Base-by-base conservation (phyloP, 129 eudicot genomes). In the Centella asiatica region DNA sequence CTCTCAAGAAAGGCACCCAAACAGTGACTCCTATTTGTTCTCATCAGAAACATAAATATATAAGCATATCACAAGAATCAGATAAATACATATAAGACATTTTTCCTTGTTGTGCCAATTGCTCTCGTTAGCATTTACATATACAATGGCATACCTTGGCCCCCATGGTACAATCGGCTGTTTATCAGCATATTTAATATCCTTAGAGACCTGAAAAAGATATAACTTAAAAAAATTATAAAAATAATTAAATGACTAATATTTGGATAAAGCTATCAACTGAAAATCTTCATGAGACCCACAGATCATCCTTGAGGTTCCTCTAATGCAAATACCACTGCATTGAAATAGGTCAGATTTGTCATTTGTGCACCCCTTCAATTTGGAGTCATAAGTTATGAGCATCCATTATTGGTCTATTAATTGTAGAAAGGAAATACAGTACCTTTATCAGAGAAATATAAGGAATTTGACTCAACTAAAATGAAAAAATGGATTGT, bases 141-240 rank as follows among this genome's bases (percentile, higher is more conserved):
- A 51, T 67, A 47, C 50, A 68, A 56, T 31, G 9, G 45, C 67
- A 68, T 73, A 90, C 97, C 95, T 84, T 67, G 97, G 97, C n/a
- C 90, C 94, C 95, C 97, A 90, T 42, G 97, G 94, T 47, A 90
- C 44, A 70, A 90, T 55, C 53, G 97, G 97, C 72, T 76, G 86
- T 78, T 90, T 90, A 74, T 90, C 97, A 25, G 97, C 97, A 81
- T 76, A 86, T 71, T 76, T 90, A 25, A 90, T 90, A 69, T 90
- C 95, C 78, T 90, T 90, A 28, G 97, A 86, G 77, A 90, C 97
- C 97, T 90, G 80, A 61, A 72, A 23, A 7, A 28, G 2, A 27
- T n/a, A n/a, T n/a, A n/a, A n/a, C n/a, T 4, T 42, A 42, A 12
- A 46, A 18, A 31, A 2, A 25, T 27, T 1, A 54, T 1, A 15